phyloP scores from a whole-genome alignment of 495 filamentous ascomycete species.

The Corynascus novoguineensis region DNA sequence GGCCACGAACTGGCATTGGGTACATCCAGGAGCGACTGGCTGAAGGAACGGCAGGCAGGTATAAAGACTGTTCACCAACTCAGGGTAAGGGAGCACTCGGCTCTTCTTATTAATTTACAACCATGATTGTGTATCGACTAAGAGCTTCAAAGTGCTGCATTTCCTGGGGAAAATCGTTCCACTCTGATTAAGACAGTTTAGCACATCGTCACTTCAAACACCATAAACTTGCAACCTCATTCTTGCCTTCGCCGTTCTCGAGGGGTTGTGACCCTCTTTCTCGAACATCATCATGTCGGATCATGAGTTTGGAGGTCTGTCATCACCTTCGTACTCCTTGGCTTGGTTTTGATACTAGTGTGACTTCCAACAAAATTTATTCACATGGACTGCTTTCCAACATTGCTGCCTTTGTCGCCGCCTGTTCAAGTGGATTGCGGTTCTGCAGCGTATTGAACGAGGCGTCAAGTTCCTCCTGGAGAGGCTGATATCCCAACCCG shows the following conservation, averaged over 20 bases:
- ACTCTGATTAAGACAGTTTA: not conserved
- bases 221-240: not conserved
- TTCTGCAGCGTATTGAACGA: not conserved
- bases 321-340: not conserved
- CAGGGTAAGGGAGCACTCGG: constrained; percentile 14
- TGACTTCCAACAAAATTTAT: not conserved
- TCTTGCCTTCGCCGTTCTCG: not conserved
- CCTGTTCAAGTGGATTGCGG: constrained; percentile 4
- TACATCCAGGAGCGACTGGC: not conserved
- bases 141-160: not conserved
- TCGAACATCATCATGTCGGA: constrained; percentile 66
- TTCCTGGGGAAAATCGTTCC: not conserved
- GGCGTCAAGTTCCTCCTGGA: not conserved
- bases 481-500: not conserved
- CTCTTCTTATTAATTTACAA: constrained; percentile 1
- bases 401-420: not conserved
- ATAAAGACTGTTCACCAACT: constrained; percentile 23
- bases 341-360: not conserved
- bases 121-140: constrained; percentile 10
- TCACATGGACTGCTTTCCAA: not conserved
- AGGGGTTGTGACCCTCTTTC: not conserved
- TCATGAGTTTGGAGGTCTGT: constrained; percentile 76
- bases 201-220: not conserved
- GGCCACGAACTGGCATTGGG: constrained; percentile 9
- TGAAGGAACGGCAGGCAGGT: constrained; percentile 10